phyloP scores from a whole-genome alignment of 2,329 filamentous ascomycete species.

The Exophiala bonariae region DNA sequence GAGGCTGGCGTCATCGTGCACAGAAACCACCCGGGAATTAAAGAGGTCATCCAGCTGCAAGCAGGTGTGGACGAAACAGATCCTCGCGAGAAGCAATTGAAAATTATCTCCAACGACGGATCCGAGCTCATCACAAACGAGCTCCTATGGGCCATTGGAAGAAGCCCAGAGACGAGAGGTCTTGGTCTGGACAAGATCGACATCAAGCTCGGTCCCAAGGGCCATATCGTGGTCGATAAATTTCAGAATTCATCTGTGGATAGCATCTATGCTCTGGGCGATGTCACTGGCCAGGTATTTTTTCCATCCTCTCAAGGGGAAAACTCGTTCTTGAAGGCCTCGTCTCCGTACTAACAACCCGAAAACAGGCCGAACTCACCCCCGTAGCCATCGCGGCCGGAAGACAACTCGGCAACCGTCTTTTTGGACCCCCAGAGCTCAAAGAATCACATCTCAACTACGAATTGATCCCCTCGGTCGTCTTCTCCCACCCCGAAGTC shows the following conservation, averaged over 20 bases:
- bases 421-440: slow-evolving; percentile 49
- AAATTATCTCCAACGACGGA: slow-evolving; percentile 44
- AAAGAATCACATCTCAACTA: slow-evolving; percentile 48
- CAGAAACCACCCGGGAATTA: slow-evolving; percentile 46
- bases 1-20: slow-evolving; percentile 50
- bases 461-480: slow-evolving; percentile 53
- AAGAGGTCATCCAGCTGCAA: slow-evolving; percentile 46
- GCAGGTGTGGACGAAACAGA: slow-evolving; percentile 40
- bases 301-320: too few relatives aligned
- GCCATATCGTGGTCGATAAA: slow-evolving; percentile 49
- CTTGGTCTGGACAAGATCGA: slow-evolving; percentile 43
- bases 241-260: slow-evolving; percentile 51
- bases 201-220: slow-evolving; percentile 40
- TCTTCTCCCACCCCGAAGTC: slow-evolving; percentile 53
- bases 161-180: slow-evolving; percentile 45
- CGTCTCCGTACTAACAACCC: too few relatives aligned
- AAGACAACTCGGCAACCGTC: slow-evolving; percentile 49
- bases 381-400: slow-evolving; percentile 55
- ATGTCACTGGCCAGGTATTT: slow-evolving; percentile 47
- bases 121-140: slow-evolving; percentile 49
- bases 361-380: slow-evolving; percentile 44
- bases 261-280: slow-evolving; percentile 52
- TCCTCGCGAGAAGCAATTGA: slow-evolving; percentile 48
- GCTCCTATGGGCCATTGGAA: slow-evolving; percentile 52
- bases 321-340: too few relatives aligned